phyloP scores from a whole-genome alignment of 805 yeast genomes.

The Ogataea populi-albae region DNA sequence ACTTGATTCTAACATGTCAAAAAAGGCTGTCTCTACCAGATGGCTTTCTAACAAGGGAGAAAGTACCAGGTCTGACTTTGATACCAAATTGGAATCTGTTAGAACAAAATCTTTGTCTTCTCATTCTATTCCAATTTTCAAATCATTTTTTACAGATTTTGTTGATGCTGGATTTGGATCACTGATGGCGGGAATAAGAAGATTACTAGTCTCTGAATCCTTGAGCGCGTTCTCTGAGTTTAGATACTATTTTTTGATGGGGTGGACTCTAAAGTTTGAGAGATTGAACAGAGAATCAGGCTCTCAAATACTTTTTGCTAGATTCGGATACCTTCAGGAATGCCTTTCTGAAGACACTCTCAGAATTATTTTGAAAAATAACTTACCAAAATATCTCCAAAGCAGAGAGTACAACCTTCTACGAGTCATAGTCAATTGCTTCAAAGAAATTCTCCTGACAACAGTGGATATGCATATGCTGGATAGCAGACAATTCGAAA shows the following conservation, averaged over 20 bases:
- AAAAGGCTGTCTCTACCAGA: conserved; percentile 44
- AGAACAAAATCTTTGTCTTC: conserved; percentile 32
- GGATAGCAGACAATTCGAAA: conserved; percentile 40
- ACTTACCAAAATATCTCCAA: conserved; percentile 38
- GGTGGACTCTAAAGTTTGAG: conserved; percentile 79
- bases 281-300: conserved; percentile 35
- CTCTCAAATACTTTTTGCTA: conserved; percentile 31
- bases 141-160: conserved; percentile 53
- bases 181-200: conserved; percentile 51
- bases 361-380: conserved; percentile 41
- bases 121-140: conserved; percentile 32
- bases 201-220: conserved; percentile 16
- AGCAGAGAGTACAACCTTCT: conserved; percentile 54
- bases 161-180: conserved; percentile 74
- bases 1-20: conserved; percentile 61
- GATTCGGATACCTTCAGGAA: conserved; percentile 30
- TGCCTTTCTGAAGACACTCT: conserved; percentile 63
- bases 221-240: conserved; percentile 28
- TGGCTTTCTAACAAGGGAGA: conserved; percentile 18
- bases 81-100: conserved; percentile 23
- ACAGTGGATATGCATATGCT: conserved; percentile 34
- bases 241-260: conserved; percentile 55
- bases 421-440: conserved; percentile 67
- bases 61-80: conserved; percentile 29
- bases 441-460: conserved; percentile 57